Percentiles rank a stretch among this genome's conserved stretches.
These are phyloP conservation scores for Globisporangium rhizosaccharum DNA, from an alignment of 352 stramenopile species.

Conservation along the genomic window DNA sequence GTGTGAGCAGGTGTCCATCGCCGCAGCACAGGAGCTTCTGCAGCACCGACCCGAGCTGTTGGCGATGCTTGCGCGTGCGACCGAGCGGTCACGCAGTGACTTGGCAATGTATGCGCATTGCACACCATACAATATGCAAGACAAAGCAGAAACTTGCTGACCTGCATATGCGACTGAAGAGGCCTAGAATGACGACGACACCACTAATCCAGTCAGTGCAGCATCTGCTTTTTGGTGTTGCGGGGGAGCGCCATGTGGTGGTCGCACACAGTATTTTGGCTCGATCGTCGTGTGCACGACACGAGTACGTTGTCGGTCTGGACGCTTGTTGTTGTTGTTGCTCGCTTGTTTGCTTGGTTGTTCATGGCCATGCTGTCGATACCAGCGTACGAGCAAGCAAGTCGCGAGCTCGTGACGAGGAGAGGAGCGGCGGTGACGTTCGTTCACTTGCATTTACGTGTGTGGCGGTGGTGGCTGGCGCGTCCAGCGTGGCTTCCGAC, in stretches of 20 bases:
- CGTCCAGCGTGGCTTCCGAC: too few species aligned
- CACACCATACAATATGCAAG: conserved; percentile 6
- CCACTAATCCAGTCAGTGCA: conserved; percentile 20
- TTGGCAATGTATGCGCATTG: not conserved
- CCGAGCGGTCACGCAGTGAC: not conserved
- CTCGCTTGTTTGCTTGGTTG: too few species aligned
- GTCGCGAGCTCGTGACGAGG: too few species aligned
- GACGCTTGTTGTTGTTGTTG: not conserved
- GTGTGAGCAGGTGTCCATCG: conserved; percentile 24
- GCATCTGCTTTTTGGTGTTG: not conserved
- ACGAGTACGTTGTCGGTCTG: not conserved
- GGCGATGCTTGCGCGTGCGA: conserved; percentile 22
- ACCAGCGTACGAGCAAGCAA: too few species aligned
- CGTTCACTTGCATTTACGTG: too few species aligned
- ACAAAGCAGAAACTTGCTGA: not conserved
- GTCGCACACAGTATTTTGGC: not conserved
- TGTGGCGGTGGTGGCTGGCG: too few species aligned
- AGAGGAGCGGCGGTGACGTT: too few species aligned
- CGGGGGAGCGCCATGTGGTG: not conserved
- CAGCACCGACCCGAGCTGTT: conserved; percentile 34
- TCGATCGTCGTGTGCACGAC: not conserved
- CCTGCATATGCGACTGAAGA: too few species aligned
- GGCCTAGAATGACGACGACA: too few species aligned
- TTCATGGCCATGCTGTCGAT: too few species aligned
- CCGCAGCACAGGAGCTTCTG: conserved; percentile 22